These are phyloP conservation scores for Saturnispora gosingensis DNA, from an alignment of 805 yeast genomes.

Conservation along the genomic window DNA sequence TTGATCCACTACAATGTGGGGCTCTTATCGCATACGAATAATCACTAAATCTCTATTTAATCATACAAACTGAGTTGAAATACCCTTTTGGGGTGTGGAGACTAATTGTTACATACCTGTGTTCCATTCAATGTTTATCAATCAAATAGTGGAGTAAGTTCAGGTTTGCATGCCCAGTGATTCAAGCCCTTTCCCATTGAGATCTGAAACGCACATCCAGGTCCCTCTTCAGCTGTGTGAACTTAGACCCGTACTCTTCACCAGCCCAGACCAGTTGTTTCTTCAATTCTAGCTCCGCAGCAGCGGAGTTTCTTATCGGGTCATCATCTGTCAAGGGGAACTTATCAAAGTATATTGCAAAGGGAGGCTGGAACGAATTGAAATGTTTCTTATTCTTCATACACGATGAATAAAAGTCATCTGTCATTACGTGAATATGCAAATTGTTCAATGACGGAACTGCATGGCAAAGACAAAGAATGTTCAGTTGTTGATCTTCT, in stretches of 20 bases:
- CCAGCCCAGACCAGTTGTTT: constrained; percentile 33
- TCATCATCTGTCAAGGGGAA: constrained; percentile 37
- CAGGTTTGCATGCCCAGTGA: neutral
- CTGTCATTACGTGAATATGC: constrained; percentile 65
- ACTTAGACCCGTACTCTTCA: constrained; percentile 1
- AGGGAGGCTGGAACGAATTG: constrained; percentile 57
- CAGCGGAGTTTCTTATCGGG: constrained; percentile 28
- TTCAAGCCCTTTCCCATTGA: constrained; percentile 4
- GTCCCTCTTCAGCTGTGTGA: neutral
- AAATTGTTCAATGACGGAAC: constrained; percentile 61
- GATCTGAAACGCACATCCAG: neutral
- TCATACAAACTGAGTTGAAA: constrained; percentile 1
- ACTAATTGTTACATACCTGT: neutral
- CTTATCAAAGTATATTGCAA: constrained; percentile 48
- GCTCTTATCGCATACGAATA: neutral
- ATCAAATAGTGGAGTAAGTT: neutral
- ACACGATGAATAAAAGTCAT: constrained; percentile 45
- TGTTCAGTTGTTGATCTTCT: constrained; percentile 19
- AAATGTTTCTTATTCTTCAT: constrained; percentile 60
- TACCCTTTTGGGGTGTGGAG: neutral
- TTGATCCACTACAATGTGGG: neutral
- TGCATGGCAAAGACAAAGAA: constrained; percentile 58
- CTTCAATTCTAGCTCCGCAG: constrained; percentile 21
- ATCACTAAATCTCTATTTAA: neutral
- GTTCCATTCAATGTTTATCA: neutral